Percentiles rank a stretch among this genome's conserved stretches.
phyloP scores from a whole-genome alignment of 2,329 filamentous ascomycete genomes.

The Alternaria tenuissima region DNA sequence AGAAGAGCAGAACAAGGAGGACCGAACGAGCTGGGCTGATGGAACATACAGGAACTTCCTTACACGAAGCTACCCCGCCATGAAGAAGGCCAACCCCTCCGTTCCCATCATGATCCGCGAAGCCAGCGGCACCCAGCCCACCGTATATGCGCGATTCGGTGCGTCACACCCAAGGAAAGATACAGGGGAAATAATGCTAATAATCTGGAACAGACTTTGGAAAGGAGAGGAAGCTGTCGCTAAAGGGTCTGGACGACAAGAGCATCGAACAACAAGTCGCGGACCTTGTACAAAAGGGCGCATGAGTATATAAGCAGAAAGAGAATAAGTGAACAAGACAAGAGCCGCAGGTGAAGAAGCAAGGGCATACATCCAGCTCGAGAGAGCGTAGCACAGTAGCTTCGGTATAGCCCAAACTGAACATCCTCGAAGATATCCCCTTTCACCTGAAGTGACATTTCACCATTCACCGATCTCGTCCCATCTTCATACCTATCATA shows the following conservation, averaged over 20 bases:
- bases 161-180: constrained; percentile 40
- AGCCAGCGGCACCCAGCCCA: constrained; percentile 82
- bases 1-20: not conserved
- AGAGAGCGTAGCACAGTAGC: constrained; percentile 2
- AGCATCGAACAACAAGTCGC: constrained; percentile 75
- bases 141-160: constrained; percentile 94
- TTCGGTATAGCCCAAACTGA: not conserved
- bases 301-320: constrained; percentile 3
- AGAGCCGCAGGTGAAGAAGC: not conserved
- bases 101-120: constrained; percentile 95
- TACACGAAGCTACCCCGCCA: constrained; percentile 89
- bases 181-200: not conserved
- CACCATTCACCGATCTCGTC: not conserved
- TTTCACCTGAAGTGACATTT: not conserved
- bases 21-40: constrained; percentile 12
- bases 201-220: constrained; percentile 63
- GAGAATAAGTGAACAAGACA: not conserved
- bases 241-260: constrained; percentile 73
- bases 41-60: constrained; percentile 77
- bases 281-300: constrained; percentile 62
- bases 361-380: not conserved
- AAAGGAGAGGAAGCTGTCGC: constrained; percentile 70
- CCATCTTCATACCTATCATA: not conserved
- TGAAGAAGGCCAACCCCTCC: constrained; percentile 99
- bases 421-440: not conserved